phyloP scores from a whole-genome alignment of 202 grass and related monocot genomes.

The Eragrostis tef region DNA sequence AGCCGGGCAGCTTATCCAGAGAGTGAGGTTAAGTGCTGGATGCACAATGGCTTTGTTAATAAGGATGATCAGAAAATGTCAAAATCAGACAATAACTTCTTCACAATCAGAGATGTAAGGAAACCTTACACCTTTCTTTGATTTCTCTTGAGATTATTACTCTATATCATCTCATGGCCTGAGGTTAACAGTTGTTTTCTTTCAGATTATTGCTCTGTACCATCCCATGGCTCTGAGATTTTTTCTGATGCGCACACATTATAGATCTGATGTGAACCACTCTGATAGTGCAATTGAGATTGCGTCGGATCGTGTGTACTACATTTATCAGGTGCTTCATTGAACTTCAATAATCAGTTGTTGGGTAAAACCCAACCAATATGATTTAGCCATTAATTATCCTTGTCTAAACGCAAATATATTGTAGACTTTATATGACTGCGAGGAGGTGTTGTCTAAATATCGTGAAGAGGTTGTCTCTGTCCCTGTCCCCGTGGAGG shows the following conservation, averaged over 20 bases:
- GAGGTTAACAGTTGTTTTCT: slow-evolving; percentile 4
- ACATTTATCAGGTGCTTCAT: slow-evolving; percentile 83
- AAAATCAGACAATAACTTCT: slow-evolving; percentile 94
- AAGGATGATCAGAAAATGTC: slow-evolving; percentile 94
- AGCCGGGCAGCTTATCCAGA: slow-evolving; percentile 73
- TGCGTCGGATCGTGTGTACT: slow-evolving; percentile 81
- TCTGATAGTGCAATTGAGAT: slow-evolving; percentile 71
- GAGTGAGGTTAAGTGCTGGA: slow-evolving; percentile 73
- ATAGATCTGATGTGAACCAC: slow-evolving; percentile 85
- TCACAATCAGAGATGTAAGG: slow-evolving; percentile 93
- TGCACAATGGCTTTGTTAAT: slow-evolving; percentile 98
- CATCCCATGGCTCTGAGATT: slow-evolving; percentile 92
- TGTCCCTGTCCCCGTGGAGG: slow-evolving; percentile 54
- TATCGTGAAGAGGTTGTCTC: slow-evolving; percentile 55
- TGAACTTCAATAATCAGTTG: slow-evolving; percentile 8
- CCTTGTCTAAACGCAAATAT: slow-evolving; percentile 19
- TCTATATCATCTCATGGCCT: slow-evolving; percentile 79
- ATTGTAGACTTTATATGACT: slow-evolving; percentile 80
- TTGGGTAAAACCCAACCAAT: neutral
- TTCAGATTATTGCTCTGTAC: slow-evolving; percentile 80
- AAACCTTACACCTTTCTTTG: slow-evolving; percentile 6
- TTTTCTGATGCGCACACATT: slow-evolving; percentile 97
- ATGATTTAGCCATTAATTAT: neutral
- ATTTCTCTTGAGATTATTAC: slow-evolving; percentile 41
- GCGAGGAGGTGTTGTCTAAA: slow-evolving; percentile 56